Evolutionary conservation across 345 rosid species (phyloP).

Genomic region (Jatropha curcas): DNA sequence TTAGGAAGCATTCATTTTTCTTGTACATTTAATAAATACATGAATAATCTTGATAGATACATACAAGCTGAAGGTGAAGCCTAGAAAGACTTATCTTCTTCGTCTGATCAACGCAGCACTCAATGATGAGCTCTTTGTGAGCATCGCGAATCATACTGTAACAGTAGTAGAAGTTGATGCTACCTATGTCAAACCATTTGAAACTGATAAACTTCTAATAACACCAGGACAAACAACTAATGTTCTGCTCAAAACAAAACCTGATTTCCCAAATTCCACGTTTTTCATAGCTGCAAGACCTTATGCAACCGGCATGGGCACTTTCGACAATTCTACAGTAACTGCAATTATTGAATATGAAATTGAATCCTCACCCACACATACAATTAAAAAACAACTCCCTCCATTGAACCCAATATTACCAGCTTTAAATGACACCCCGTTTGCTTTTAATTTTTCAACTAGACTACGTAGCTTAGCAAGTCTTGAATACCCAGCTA

Average conservation of each 20-base stretch:
- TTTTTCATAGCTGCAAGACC: slow-evolving; percentile 13
- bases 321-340: slow-evolving; percentile 10
- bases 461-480: neutral
- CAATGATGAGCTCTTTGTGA: slow-evolving; percentile 13
- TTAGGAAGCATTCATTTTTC: too few relatives aligned
- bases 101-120: slow-evolving; percentile 16
- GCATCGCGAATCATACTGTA: slow-evolving; percentile 14
- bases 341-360: slow-evolving; percentile 14
- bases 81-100: slow-evolving; percentile 12
- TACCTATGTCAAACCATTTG: slow-evolving; percentile 9
- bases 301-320: slow-evolving; percentile 9
- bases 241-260: slow-evolving; percentile 13
- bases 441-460: neutral
- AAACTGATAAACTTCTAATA: slow-evolving; percentile 1
- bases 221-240: slow-evolving; percentile 15
- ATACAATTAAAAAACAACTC: neutral
- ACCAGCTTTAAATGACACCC: slow-evolving; percentile 15
- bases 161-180: slow-evolving; percentile 19
- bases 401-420: slow-evolving; percentile 1
- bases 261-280: neutral
- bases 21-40: too few relatives aligned
- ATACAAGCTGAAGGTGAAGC: slow-evolving; percentile 17
- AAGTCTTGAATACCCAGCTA: slow-evolving; percentile 2
- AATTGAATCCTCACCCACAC: neutral
- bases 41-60: neutral